Evolutionary conservation across 2,329 filamentous ascomycete genomes (phyloP), one percentile per base, ranked within the genome.

Genomic region (Beauveria caledonica): DNA sequence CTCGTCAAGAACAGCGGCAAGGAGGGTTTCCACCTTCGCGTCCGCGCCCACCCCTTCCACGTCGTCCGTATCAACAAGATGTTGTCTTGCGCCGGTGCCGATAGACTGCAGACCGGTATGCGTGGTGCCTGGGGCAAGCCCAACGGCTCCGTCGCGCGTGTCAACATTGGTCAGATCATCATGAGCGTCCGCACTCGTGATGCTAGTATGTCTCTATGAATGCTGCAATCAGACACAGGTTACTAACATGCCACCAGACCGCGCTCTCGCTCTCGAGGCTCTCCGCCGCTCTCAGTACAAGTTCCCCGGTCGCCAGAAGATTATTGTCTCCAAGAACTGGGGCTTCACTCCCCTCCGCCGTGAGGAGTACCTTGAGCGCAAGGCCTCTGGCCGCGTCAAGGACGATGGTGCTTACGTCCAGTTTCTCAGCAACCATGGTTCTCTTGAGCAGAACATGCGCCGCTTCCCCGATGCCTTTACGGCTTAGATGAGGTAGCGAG

Each of bases 61-160:
- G 94, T 99, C 82, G 89, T 99, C 86, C 94, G 94, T 82, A 99
- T 99, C 92, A 99, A 99, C 92, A 99, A 99, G 90, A 99, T 99
- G 94, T 93, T 99, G 91, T 97, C 94, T 77, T 99, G 94, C 81
- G 94, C 94, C 76, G 94, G 94, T 86, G 94, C 94, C 88, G 94
- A 99, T 97, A 92, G 94, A 89, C 86, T 99, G 80, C 94, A 99
- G 83, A 99, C 94, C 72, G 94, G 94, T 86, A 99, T 99, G 94
- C 93, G 94, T 89, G 94, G 94, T 88, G 94, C 94, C 73, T 99
- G 92, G 88, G 94, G 94, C 77, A 99, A 99, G 89, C 94, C 94
- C 79, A 96, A 97, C 86, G 94, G 94, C 77, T 88, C 86, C 74
- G 94, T 99, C 76, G 94, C 94, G 78, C 94, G 94, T 90, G 93